Base-by-base conservation (phyloP, 805 yeast genomes). In the Nakazawaea wickerhamii region DNA sequence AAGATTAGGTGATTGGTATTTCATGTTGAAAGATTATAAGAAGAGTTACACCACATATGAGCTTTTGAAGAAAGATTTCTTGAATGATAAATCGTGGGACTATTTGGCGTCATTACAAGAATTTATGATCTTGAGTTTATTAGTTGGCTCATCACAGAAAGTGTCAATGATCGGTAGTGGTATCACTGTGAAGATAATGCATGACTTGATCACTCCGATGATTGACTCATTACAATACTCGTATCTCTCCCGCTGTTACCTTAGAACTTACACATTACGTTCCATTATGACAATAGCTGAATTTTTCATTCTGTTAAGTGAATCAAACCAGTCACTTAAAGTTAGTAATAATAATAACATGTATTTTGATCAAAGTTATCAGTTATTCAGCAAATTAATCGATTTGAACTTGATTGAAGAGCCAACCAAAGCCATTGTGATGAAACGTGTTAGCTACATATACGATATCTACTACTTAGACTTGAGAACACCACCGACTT, bases 1-100 rank as follows among this genome's bases (percentile, higher is more conserved):
- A 39, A 83, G 84, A 55, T 65, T 91, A 21, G 98, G 95, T 0
- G 99, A 93, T 59, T 87, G 95, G 87, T 79, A 89, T 5, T 79
- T 91, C 54, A 86, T 93, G 79, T 63, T 90, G n/a, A 75, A 89
- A 28, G 96, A 93, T 64, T 91, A 84, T 68, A 81, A 81, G 57
- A 79, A 77, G 45, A 93, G 97, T 3, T 82, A 84, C 54, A 68
- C 84, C 1, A 84, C 88, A 1, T 91, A 91, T 58, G 98, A 91
- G 46, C 58, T 86, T 39, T 70, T 88, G 30, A 81, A 82, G 46
- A 82, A 84, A 53, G 96, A 90, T 57, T 81, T 81, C 50, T 67
- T 77, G 30, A 74, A 76, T 46, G 93, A 84, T 53, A 84, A 81
- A 61, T 87, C 93, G 1, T 87, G 93, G 88, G 64, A 71, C 10